phyloP scores from a whole-genome alignment of 257 asterid species.

The Catharanthus roseus region DNA sequence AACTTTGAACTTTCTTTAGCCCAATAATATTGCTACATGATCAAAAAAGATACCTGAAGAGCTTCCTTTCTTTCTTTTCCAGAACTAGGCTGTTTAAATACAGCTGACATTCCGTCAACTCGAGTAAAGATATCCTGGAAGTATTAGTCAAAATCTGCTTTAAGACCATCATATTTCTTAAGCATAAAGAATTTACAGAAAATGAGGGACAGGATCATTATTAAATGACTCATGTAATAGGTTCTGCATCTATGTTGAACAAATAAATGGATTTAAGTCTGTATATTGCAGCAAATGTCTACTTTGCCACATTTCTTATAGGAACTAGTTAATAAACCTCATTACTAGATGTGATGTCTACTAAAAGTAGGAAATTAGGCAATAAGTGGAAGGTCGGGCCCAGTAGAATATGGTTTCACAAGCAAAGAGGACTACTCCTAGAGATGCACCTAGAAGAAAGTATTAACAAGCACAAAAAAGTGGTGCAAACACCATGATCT shows the following conservation, averaged over 20 bases:
- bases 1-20: too few species aligned
- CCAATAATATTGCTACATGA: too few species aligned
- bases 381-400: too few species aligned
- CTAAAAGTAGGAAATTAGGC: too few species aligned
- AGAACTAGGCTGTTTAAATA: conserved; percentile 54
- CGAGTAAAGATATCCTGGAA: conserved; percentile 50
- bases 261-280: neutral
- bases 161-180: neutral
- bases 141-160: neutral
- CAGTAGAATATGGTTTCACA: too few species aligned
- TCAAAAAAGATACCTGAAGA: conserved; percentile 48
- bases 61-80: conserved; percentile 49
- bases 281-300: neutral
- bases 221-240: neutral
- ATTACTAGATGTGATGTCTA: too few species aligned
- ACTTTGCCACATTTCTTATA: neutral
- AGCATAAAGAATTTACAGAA: neutral
- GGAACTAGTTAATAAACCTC: neutral
- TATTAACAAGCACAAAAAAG: neutral
- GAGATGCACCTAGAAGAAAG: too few species aligned
- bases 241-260: neutral
- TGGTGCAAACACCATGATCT: neutral
- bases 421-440: too few species aligned
- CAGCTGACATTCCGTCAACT: conserved; percentile 57
- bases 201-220: neutral